Percentiles rank a stretch among this genome's conserved stretches.
Evolutionary conservation across 2,329 filamentous ascomycete genomes (phyloP).

Genomic region (Nemania serpens): DNA sequence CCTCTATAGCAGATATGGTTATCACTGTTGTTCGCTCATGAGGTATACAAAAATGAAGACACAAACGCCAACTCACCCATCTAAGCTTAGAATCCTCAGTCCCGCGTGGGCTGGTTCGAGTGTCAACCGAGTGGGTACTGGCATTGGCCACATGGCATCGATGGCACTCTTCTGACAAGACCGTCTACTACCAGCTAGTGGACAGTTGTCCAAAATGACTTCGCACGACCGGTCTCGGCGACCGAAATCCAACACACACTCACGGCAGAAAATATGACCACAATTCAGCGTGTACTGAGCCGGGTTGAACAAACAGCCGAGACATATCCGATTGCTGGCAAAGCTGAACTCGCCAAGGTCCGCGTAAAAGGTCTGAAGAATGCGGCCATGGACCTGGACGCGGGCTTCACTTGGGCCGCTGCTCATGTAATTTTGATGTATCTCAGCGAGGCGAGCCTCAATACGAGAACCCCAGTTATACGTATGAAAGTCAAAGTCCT

Average conservation of each 20-base stretch:
- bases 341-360: background rate
- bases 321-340: background rate
- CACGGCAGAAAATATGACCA: background rate
- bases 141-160: background rate
- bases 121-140: background rate
- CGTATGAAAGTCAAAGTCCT: background rate
- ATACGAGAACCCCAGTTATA: background rate
- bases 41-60: background rate
- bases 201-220: background rate
- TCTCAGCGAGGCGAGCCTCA: background rate
- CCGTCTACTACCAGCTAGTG: background rate
- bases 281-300: background rate
- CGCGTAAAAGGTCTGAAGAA: background rate
- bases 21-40: too few species aligned
- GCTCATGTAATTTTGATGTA: background rate
- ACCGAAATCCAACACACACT: constrained; percentile 5
- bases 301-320: background rate
- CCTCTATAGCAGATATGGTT: background rate
- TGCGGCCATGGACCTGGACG: background rate
- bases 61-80: background rate
- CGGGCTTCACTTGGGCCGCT: background rate
- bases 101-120: background rate
- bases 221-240: background rate
- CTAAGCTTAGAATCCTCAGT: background rate
- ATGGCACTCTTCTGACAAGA: background rate